Evolutionary conservation across 768 basidiomycete genomes (phyloP).

Genomic region (Suillus luteus): DNA sequence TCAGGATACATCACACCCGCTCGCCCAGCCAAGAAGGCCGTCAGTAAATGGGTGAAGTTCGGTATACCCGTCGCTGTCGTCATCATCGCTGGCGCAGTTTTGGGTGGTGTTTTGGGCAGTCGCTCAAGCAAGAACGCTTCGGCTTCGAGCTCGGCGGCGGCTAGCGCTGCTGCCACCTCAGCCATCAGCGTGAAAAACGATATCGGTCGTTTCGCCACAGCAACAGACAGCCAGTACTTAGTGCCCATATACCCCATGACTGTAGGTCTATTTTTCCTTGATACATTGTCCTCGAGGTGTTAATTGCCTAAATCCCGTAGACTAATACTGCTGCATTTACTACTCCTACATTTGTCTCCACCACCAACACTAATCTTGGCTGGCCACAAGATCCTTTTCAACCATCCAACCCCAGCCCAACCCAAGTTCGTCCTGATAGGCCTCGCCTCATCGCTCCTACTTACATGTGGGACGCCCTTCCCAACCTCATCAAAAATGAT

Average conservation of each 20-base stretch:
- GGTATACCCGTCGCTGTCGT: slow-evolving; percentile 68
- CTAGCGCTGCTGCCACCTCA: slow-evolving; percentile 47
- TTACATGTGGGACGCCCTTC: slow-evolving; percentile 89
- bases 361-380: slow-evolving; percentile 49
- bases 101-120: slow-evolving; percentile 81
- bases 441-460: slow-evolving; percentile 90
- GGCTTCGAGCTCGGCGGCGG: slow-evolving; percentile 26
- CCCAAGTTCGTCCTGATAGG: slow-evolving; percentile 69
- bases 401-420: slow-evolving; percentile 62
- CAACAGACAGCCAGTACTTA: slow-evolving; percentile 77
- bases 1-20: slow-evolving; percentile 66
- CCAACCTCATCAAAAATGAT: slow-evolving; percentile 73
- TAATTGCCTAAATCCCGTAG: slow-evolving; percentile 37
- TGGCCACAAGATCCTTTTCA: slow-evolving; percentile 85
- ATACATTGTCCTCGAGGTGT: slow-evolving; percentile 1
- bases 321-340: slow-evolving; percentile 76
- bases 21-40: slow-evolving; percentile 47
- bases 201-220: slow-evolving; percentile 71
- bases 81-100: slow-evolving; percentile 64
- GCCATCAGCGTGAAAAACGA: slow-evolving; percentile 59
- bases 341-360: slow-evolving; percentile 66
- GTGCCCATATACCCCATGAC: slow-evolving; percentile 88
- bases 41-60: slow-evolving; percentile 75
- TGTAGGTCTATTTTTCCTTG: slow-evolving; percentile 51
- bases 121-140: slow-evolving; percentile 46